These are phyloP conservation scores for Ustilago xerochloae DNA, from an alignment of 1,284 basidiomycete species.

Conservation along the genomic window DNA sequence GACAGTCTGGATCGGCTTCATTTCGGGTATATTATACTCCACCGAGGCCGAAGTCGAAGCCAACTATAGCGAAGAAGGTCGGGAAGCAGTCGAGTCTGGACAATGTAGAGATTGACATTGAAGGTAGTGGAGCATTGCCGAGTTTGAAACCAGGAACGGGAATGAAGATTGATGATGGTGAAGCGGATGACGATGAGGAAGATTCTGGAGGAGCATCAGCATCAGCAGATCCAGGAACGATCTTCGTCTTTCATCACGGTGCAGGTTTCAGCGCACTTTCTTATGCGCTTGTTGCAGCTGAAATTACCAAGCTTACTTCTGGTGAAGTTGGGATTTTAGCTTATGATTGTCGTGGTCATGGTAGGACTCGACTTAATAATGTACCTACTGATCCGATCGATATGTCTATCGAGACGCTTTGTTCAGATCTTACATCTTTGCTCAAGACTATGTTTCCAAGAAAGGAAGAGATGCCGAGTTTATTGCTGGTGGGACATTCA, in stretches of 20 bases:
- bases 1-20: slow-evolving; percentile 15
- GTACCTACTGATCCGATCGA: slow-evolving; percentile 31
- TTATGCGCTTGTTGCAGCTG: slow-evolving; percentile 87
- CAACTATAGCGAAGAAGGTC: not conserved
- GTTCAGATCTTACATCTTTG: slow-evolving; percentile 41
- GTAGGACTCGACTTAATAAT: slow-evolving; percentile 65
- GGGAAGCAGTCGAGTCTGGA: not conserved
- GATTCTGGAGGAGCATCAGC: slow-evolving; percentile 69
- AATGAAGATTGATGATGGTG: slow-evolving; percentile 50
- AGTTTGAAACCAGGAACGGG: slow-evolving; percentile 49
- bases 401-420: slow-evolving; percentile 58
- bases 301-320: slow-evolving; percentile 74
- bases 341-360: slow-evolving; percentile 88
- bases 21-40: slow-evolving; percentile 70
- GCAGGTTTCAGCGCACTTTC: slow-evolving; percentile 89
- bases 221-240: slow-evolving; percentile 71
- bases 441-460: slow-evolving; percentile 51
- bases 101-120: too few species aligned
- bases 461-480: slow-evolving; percentile 35
- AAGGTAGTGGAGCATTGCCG: too few species aligned
- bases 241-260: slow-evolving; percentile 92
- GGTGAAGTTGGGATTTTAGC: slow-evolving; percentile 86
- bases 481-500: slow-evolving; percentile 67
- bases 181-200: slow-evolving; percentile 55
- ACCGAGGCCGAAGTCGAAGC: slow-evolving; percentile 23